Percentiles rank a stretch among this genome's conserved stretches.
Conservation (phyloP, 441 rosid genomes). For the Capsella rubella region DNA sequence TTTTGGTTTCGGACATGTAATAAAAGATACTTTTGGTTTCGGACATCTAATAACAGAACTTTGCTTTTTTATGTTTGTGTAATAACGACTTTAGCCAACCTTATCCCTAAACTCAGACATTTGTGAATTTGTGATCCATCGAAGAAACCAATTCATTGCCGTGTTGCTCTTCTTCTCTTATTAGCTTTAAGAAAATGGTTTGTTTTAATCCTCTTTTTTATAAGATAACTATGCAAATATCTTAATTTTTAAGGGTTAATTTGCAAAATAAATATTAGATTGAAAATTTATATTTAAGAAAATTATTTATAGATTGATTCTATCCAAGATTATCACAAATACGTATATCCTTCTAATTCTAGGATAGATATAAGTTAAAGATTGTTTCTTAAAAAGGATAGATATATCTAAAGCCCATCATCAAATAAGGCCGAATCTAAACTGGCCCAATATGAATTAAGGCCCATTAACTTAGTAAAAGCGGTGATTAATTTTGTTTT, state of each 20-base stretch:
- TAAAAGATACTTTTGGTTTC: background rate
- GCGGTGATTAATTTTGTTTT: background rate
- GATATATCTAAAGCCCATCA: background rate
- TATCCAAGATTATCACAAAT: no score
- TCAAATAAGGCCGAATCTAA: background rate
- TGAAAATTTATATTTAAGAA: no score
- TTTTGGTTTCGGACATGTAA: no score
- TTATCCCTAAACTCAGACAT: constrained; percentile 30
- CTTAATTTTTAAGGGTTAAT: no score
- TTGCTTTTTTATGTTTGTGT: constrained; percentile 25
- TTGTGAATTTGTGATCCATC: background rate
- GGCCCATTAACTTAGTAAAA: background rate
- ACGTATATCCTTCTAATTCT: no score
- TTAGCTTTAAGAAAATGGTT: background rate
- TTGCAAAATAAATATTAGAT: no score
- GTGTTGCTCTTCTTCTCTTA: constrained; percentile 22
- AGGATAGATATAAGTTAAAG: no score
- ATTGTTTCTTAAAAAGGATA: no score
- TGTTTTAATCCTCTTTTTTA: background rate
- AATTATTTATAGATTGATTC: no score
- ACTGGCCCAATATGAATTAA: constrained; percentile 29
- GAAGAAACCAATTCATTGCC: background rate
- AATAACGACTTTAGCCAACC: constrained; percentile 27
- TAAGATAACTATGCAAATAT: no score
- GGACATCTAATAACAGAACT: constrained; percentile 5